Conservation (phyloP, 768 basidiomycete species). For the Kondoa malvinella region DNA sequence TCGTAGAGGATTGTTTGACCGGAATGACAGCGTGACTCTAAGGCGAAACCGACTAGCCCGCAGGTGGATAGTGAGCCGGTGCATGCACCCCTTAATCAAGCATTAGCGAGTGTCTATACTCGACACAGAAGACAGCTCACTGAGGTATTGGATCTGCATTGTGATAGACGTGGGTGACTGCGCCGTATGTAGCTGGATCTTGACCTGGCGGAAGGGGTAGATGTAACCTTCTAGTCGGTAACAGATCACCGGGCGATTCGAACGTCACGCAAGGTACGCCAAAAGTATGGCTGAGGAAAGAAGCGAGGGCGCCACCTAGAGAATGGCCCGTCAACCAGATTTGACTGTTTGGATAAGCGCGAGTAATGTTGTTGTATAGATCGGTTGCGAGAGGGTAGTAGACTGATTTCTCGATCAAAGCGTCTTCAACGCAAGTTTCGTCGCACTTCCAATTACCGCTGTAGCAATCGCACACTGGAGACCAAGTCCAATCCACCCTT, state of each 20-base stretch:
- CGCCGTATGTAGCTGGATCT: constrained; percentile 7
- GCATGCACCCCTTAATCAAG: constrained; percentile 42
- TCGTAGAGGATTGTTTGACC: constrained; percentile 71
- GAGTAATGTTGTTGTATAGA: constrained; percentile 77
- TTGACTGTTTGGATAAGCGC: constrained; percentile 70
- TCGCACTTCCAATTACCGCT: constrained; percentile 48
- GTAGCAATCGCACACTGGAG: constrained; percentile 76
- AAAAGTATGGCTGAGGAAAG: constrained; percentile 72
- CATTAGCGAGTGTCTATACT: neutral
- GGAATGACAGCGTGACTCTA: constrained; percentile 73
- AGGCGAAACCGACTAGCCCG: constrained; percentile 65
- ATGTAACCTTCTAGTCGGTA: constrained; percentile 64
- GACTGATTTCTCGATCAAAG: constrained; percentile 60
- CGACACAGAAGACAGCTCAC: neutral
- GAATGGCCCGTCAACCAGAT: constrained; percentile 75
- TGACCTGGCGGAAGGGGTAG: constrained; percentile 57
- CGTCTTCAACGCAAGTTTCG: constrained; percentile 58
- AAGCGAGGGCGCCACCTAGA: constrained; percentile 68
- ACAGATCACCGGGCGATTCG: constrained; percentile 70
- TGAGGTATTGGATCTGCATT: constrained; percentile 83
- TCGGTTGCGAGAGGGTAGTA: constrained; percentile 79
- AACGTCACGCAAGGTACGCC: constrained; percentile 84
- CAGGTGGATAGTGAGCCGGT: constrained; percentile 62
- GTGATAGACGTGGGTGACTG: constrained; percentile 68
- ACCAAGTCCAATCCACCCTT: constrained; percentile 84